Evolutionary conservation across 2,329 filamentous ascomycete species (phyloP), one percentile per base, ranked within the genome.

Genomic region (Stenocarpella maydis): DNA sequence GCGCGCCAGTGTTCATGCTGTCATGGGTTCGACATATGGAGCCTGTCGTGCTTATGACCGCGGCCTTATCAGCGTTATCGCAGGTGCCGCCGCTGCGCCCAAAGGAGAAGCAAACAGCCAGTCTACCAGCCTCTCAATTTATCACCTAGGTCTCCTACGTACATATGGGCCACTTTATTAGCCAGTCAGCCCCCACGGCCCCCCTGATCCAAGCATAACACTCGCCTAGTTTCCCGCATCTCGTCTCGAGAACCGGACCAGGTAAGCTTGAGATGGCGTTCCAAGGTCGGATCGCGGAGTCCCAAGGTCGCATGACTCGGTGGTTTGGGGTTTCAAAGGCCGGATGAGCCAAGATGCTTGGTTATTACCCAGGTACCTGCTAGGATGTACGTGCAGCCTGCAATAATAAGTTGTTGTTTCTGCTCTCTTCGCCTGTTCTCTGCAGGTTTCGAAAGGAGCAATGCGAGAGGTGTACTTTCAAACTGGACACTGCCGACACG

Each of bases 21-120:
- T 65, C 58, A 47, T 61, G 12, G 24, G 41, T 19, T 47, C 58
- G 41, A n/a, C n/a, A n/a, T n/a, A n/a, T n/a, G n/a, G n/a, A 47
- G 58, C 58, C 15, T 61, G 58, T 47, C 58, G n/a, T 61, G 58
- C 39, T 61, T 41, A 61, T 47, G 26, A 61, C 58, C 41, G 26
- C 41, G 19, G n/a, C 31, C 26, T 47, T 61, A 61, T 61, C 58
- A 24, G 58, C 26, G 41, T 61, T 61, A 47, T 61, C 58, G 41
- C 55, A 61, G n/a, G 10, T 61, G 58, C 58, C 58, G 43, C 58
- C 41, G 58, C 58, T 41, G 21, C 26, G 58, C 58, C 41, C n/a
- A 15, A 61, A 47, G 15, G 43, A 41, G 58, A 47, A 61, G 58
- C n/a, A n/a, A n/a, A n/a, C n/a, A n/a, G n/a, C n/a, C n/a, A n/a